These are phyloP conservation scores for Yamadazyma blattariae DNA, from an alignment of 1,139 yeast species.

Conservation along the genomic window DNA sequence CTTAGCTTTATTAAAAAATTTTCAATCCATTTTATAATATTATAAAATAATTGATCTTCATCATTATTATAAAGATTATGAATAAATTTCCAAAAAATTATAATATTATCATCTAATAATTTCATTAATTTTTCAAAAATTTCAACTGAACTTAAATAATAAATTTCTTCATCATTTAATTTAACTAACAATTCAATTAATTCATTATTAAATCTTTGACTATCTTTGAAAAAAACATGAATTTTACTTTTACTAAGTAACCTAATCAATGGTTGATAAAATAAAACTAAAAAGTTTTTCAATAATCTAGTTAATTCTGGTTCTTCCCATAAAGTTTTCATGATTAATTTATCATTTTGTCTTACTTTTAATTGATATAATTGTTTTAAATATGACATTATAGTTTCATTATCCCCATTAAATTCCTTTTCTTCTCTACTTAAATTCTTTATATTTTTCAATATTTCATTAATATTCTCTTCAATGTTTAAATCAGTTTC, in stretches of 20 bases:
- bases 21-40: constrained; percentile 67
- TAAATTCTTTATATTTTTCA: neutral
- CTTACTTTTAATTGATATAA: constrained; percentile 64
- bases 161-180: constrained; percentile 48
- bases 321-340: constrained; percentile 81
- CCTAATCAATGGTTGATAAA: constrained; percentile 80
- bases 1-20: constrained; percentile 55
- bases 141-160: constrained; percentile 39
- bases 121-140: constrained; percentile 66
- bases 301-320: constrained; percentile 71
- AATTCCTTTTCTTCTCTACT: constrained; percentile 1
- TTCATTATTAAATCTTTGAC: constrained; percentile 73
- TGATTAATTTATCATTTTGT: constrained; percentile 67
- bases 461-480: constrained; percentile 8
- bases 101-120: constrained; percentile 68
- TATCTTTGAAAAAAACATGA: constrained; percentile 70
- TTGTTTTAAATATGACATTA: constrained; percentile 53
- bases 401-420: constrained; percentile 2
- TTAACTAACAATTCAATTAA: constrained; percentile 50
- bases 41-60: constrained; percentile 65
- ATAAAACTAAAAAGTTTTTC: constrained; percentile 69
- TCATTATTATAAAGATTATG: constrained; percentile 77
- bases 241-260: constrained; percentile 76
- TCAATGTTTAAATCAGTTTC: constrained; percentile 9
- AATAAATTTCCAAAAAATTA: constrained; percentile 66